Conservation (phyloP, 805 yeast species). For the Cyberlindnera xishuangbannaensis region DNA sequence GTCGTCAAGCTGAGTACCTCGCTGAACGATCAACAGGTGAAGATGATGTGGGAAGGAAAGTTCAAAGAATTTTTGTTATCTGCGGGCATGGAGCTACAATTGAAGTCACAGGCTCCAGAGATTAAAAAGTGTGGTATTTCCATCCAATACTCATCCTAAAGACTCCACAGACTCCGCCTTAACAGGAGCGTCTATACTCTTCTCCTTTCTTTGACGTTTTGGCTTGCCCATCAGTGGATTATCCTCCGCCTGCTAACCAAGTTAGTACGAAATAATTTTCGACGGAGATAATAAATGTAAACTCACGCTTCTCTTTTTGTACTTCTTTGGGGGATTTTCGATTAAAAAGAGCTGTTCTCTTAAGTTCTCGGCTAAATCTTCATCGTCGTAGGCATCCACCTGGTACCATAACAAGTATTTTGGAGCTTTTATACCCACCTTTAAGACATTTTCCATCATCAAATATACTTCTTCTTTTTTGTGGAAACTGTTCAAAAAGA, state of each 20-base stretch:
- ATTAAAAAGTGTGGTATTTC: conserved; percentile 51
- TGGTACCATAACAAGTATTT: conserved; percentile 77
- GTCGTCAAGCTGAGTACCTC: conserved; percentile 73
- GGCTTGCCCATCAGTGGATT: neutral
- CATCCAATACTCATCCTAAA: conserved; percentile 55
- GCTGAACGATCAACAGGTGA: conserved; percentile 52
- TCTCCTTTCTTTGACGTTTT: too few species aligned
- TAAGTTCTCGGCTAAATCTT: conserved; percentile 54
- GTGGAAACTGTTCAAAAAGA: conserved; percentile 60
- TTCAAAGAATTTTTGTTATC: conserved; percentile 72
- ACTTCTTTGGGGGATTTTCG: conserved; percentile 40
- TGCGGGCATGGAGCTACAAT: conserved; percentile 57
- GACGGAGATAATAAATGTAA: too few species aligned
- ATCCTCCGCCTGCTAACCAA: too few species aligned
- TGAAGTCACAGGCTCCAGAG: conserved; percentile 41
- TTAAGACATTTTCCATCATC: conserved; percentile 56
- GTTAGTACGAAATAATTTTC: too few species aligned
- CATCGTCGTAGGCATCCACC: conserved; percentile 71
- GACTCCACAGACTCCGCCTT: too few species aligned
- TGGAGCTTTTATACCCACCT: conserved; percentile 53
- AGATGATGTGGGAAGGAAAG: conserved; percentile 83
- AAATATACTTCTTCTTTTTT: conserved; percentile 48
- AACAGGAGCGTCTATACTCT: too few species aligned
- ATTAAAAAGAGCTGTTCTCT: conserved; percentile 51
- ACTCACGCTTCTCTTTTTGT: conserved; percentile 26